These are phyloP conservation scores for Lentinula boryana DNA, from an alignment of 768 basidiomycete genomes.

Conservation along the genomic window DNA sequence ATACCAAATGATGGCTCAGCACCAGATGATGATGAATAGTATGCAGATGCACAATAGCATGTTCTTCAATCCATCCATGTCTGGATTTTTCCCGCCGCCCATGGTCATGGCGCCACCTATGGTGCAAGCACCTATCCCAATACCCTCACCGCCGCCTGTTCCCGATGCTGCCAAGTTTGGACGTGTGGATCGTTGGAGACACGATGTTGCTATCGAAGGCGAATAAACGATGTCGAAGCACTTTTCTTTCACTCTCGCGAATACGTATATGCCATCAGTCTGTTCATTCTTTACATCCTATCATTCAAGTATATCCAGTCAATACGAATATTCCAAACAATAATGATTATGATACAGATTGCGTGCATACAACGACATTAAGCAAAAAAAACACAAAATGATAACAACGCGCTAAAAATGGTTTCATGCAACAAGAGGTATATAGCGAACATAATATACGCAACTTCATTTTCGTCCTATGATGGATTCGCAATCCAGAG, in stretches of 20 bases:
- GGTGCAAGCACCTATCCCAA: conserved; percentile 32
- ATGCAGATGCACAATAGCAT: conserved; percentile 72
- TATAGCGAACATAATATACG: neutral
- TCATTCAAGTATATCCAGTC: neutral
- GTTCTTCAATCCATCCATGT: conserved; percentile 68
- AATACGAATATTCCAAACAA: conserved; percentile 1
- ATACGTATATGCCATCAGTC: neutral
- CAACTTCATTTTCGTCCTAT: conserved; percentile 10
- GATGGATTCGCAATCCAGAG: conserved; percentile 71
- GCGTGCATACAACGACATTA: conserved; percentile 7
- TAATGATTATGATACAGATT: conserved; percentile 3
- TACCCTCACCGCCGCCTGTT: conserved; percentile 58
- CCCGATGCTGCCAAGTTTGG: conserved; percentile 64
- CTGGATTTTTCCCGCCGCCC: conserved; percentile 62
- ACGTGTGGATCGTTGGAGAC: conserved; percentile 77
- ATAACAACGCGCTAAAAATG: neutral
- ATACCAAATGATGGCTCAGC: conserved; percentile 50
- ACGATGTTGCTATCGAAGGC: conserved; percentile 71
- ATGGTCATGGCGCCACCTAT: conserved; percentile 43
- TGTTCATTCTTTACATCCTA: neutral
- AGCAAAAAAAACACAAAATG: neutral
- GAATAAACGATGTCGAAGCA: conserved; percentile 19
- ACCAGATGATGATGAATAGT: conserved; percentile 69
- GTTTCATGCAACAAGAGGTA: neutral
- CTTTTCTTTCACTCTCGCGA: neutral